These are phyloP conservation scores for Lipomyces sp. DNA, from an alignment of 805 yeast genomes.

Conservation along the genomic window DNA sequence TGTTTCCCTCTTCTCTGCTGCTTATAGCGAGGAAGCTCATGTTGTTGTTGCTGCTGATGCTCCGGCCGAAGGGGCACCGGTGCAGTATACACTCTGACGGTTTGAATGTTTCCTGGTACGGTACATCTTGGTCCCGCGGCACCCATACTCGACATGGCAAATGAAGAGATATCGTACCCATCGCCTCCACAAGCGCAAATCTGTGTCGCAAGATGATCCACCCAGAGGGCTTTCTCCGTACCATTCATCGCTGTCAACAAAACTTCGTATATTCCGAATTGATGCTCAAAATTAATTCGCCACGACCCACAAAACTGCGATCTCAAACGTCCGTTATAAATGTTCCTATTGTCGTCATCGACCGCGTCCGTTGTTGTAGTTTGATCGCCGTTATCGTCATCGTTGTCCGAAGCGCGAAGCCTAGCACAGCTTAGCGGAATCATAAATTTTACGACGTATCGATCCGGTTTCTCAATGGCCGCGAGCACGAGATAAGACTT, in stretches of 20 bases:
- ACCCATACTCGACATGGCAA: conserved; percentile 3
- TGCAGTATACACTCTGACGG: too few relatives aligned
- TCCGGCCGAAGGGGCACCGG: too few relatives aligned
- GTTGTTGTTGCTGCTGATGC: too few relatives aligned
- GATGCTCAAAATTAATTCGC: conserved; percentile 25
- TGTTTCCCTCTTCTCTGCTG: too few relatives aligned
- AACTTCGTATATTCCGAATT: conserved; percentile 20
- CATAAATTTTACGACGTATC: conserved; percentile 20
- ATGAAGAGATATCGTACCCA: conserved; percentile 7
- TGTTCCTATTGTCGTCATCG: too few relatives aligned
- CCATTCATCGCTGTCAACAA: conserved; percentile 23
- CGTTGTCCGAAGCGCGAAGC: conserved; percentile 4
- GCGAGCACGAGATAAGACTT: conserved; percentile 24
- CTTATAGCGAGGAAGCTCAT: too few relatives aligned
- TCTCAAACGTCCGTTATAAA: too few relatives aligned
- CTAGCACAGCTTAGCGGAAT: conserved; percentile 17
- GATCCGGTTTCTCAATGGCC: conserved; percentile 1
- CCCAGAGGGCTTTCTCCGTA: conserved; percentile 20
- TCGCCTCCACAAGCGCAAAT: conserved; percentile 14
- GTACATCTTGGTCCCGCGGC: neutral
- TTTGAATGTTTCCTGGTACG: too few relatives aligned
- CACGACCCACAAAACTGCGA: too few relatives aligned
- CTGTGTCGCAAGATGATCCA: conserved; percentile 6
- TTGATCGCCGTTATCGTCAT: too few relatives aligned
- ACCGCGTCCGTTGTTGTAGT: too few relatives aligned